These are phyloP conservation scores for Neoscytalidium dimidiatum DNA, from an alignment of 2,329 filamentous ascomycete species.

Conservation along the genomic window DNA sequence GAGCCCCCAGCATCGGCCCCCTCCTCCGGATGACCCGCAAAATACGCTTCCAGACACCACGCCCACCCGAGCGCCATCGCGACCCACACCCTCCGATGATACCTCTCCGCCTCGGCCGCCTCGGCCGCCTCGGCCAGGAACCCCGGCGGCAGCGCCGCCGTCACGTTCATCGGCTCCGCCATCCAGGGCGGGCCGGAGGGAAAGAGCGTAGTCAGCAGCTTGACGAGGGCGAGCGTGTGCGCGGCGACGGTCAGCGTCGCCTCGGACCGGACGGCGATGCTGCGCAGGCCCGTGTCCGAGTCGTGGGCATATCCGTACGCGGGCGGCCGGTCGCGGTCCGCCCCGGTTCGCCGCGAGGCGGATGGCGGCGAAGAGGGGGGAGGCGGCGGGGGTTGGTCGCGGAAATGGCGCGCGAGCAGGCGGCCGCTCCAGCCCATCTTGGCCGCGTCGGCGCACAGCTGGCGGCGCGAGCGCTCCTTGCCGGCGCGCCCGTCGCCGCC, in stretches of 20 bases:
- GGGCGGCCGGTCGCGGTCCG: too few species aligned
- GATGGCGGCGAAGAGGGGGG: not conserved
- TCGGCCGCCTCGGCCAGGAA: not conserved
- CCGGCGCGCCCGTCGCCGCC: not conserved
- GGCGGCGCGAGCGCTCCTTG: not conserved
- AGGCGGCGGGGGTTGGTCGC: too few species aligned
- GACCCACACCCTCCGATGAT: not conserved
- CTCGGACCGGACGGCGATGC: not conserved
- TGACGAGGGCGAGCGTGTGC: not conserved
- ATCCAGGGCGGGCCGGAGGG: not conserved
- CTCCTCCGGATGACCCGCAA: not conserved
- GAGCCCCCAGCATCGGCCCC: not conserved
- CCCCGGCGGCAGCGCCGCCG: not conserved
- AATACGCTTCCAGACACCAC: not conserved
- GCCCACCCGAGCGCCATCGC: conserved; percentile 4
- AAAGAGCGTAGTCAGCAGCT: not conserved
- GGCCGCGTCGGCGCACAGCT: not conserved
- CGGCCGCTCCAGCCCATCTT: not conserved
- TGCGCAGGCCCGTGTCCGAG: not conserved
- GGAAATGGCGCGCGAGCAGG: not conserved
- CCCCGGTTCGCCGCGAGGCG: too few species aligned
- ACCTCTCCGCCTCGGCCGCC: not conserved
- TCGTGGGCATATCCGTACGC: too few species aligned
- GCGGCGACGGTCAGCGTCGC: not conserved
- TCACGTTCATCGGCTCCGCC: not conserved